These are phyloP conservation scores for Lentithecium fluviatile DNA, from an alignment of 495 filamentous ascomycete genomes.

Conservation along the genomic window DNA sequence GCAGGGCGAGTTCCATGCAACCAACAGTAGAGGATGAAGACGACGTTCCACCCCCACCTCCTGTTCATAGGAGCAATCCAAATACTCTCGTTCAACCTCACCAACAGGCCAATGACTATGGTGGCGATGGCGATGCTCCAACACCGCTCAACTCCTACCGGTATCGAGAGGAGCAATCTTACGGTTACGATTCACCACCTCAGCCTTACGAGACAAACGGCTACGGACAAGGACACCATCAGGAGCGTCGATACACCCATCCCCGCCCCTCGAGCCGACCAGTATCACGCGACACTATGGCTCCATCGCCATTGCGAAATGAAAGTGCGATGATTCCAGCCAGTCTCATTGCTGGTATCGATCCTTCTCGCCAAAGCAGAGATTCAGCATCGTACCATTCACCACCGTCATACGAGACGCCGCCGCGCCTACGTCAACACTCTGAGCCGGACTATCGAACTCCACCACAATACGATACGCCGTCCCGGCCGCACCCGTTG, in stretches of 20 bases:
- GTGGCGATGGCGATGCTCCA: conserved; percentile 21
- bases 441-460: conserved; percentile 28
- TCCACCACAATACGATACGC: conserved; percentile 34
- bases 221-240: conserved; percentile 1
- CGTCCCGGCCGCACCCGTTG: conserved; percentile 35
- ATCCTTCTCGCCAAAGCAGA: conserved; percentile 17
- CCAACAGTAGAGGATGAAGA: conserved; percentile 41
- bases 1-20: conserved; percentile 32
- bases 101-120: conserved; percentile 25
- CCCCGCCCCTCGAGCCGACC: conserved; percentile 27
- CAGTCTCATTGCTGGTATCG: conserved; percentile 31
- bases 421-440: conserved; percentile 18
- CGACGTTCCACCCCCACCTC: conserved; percentile 43
- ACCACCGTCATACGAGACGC: conserved; percentile 30
- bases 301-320: conserved; percentile 26
- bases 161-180: conserved; percentile 20
- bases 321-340: conserved; percentile 24
- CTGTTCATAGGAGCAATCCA: conserved; percentile 43
- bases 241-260: conserved; percentile 33
- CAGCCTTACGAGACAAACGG: conserved; percentile 21
- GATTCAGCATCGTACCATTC: conserved; percentile 14
- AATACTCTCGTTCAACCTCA: conserved; percentile 31
- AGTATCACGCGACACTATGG: conserved; percentile 33
- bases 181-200: conserved; percentile 19
- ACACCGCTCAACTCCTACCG: conserved; percentile 31